Percentiles rank a stretch among this genome's conserved stretches.
These are phyloP conservation scores for Dissophora globulifera DNA, from an alignment of 192 early-diverging fungal species.

Conservation along the genomic window DNA sequence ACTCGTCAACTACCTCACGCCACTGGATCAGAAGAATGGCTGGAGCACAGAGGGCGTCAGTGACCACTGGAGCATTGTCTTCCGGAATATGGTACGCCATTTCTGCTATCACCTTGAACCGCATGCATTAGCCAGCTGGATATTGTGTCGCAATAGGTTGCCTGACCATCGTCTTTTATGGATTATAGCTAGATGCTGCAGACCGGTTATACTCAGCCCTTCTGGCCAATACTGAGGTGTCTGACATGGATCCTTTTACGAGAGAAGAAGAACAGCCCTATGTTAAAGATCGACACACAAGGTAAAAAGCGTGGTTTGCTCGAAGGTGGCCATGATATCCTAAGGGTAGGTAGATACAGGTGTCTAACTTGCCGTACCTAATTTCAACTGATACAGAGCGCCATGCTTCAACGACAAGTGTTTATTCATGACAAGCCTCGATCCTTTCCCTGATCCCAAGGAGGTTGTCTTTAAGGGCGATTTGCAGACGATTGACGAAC, in stretches of 20 bases:
- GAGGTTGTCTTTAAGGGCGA: slow-evolving; percentile 51
- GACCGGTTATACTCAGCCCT: slow-evolving; percentile 57
- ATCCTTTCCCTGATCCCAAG: slow-evolving; percentile 59
- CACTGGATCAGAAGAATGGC: slow-evolving; percentile 53
- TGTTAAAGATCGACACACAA: slow-evolving; percentile 55
- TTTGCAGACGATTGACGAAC: slow-evolving; percentile 53
- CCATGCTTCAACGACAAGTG: slow-evolving; percentile 65
- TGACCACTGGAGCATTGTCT: slow-evolving; percentile 61
- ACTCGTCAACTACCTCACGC: slow-evolving; percentile 58
- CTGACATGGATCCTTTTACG: slow-evolving; percentile 58
- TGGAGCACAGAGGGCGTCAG: slow-evolving; percentile 56
- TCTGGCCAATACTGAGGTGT: slow-evolving; percentile 44
- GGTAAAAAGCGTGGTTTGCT: no score
- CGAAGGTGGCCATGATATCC: no score
- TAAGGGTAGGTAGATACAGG: no score
- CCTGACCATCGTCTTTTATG: background rate
- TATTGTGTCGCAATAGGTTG: no score
- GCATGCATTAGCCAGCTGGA: no score
- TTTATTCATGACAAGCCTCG: slow-evolving; percentile 63
- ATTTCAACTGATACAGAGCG: slow-evolving; percentile 55
- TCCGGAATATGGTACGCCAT: slow-evolving; percentile 56
- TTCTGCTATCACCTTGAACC: no score
- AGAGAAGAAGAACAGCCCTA: slow-evolving; percentile 56
- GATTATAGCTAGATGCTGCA: slow-evolving; percentile 62
- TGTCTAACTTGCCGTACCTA: no score